phyloP scores from a whole-genome alignment of 1,284 basidiomycete species.

The Meripilus lineatus region DNA sequence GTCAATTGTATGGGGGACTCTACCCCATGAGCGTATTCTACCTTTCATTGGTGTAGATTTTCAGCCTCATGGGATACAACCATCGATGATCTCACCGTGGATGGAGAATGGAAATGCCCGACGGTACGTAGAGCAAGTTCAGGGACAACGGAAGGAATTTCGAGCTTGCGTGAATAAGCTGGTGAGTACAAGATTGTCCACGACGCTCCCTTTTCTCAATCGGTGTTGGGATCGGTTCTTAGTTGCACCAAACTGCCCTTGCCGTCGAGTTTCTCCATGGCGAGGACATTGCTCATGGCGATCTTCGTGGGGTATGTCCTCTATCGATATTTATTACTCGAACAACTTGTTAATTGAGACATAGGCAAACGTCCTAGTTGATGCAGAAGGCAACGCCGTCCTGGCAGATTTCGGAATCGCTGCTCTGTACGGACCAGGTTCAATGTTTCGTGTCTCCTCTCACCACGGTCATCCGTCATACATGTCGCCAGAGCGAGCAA shows the following conservation, averaged over 20 bases:
- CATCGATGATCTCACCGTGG: too few relatives aligned
- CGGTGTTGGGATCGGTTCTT: too few relatives aligned
- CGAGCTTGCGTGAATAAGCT: background rate
- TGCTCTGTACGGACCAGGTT: background rate
- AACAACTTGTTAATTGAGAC: background rate
- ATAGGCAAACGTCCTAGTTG: slow-evolving; percentile 7
- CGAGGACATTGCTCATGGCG: slow-evolving; percentile 9
- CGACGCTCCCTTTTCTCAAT: background rate
- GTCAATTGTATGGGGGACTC: background rate
- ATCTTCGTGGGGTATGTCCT: slow-evolving; percentile 10
- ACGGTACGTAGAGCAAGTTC: background rate
- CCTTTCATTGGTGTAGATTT: too few relatives aligned
- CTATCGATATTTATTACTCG: background rate
- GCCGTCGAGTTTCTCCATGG: slow-evolving; percentile 7
- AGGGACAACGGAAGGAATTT: background rate
- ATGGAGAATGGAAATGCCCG: too few relatives aligned
- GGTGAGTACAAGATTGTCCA: background rate
- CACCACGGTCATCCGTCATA: slow-evolving; percentile 1
- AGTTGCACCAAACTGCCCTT: slow-evolving; percentile 4
- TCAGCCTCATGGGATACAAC: too few relatives aligned
- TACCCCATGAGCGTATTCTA: too few relatives aligned
- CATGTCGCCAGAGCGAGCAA: slow-evolving; percentile 6
- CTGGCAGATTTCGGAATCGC: slow-evolving; percentile 10
- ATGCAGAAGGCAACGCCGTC: slow-evolving; percentile 3
- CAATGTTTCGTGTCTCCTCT: background rate